Base-by-base conservation (phyloP, 768 basidiomycete species). In the Lentinus brumalis region DNA sequence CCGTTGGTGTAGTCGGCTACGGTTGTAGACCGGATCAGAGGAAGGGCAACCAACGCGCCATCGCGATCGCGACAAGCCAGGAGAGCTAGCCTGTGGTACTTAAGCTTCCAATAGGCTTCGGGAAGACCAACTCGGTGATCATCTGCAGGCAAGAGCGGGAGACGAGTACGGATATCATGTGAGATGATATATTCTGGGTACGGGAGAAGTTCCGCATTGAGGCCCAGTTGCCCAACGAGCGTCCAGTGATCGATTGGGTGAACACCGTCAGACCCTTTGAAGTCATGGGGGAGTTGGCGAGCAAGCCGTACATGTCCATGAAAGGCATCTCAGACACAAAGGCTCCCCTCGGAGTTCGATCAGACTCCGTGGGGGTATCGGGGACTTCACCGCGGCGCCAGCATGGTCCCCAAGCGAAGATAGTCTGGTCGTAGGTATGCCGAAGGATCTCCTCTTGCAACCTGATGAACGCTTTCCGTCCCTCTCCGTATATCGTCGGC, bases 401-500 rank as follows among this genome's bases (percentile, higher is more conserved):
- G 21, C 21, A 26, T 26, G 21, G 21, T 26, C 21, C 56, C 61
- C 56, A 62, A 30, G 53, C 53, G 39, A 62, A 58, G 12, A 62
- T 32, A 2, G 46, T 62, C 41, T 62, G 56, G 52, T 62, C 61
- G 1, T 56, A 55, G 8, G 52, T 58, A 2, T 46, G 51, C 53
- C 39, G 58, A 18, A 60, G 16, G 26, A 64, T 64, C 54, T 59
- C 63, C 47, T 60, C 59, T 18, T 60, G 58, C 7, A 64, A 56
- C 5, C 59, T 40, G 2, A 21, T 31, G 51, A 64, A 64, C 41
- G 63, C 50, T 5, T 50, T 35, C 5, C 32, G 49, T 3, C 63
- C 63, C 21, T 64, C 63, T 26, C 63, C 59, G 16, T 64, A 64
- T 4, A 57, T 41, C 2, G 58, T 57, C 10, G 58, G 32, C 59